These are phyloP conservation scores for Phytophthora gonapodyides DNA, from an alignment of 352 stramenopile species.

Conservation along the genomic window DNA sequence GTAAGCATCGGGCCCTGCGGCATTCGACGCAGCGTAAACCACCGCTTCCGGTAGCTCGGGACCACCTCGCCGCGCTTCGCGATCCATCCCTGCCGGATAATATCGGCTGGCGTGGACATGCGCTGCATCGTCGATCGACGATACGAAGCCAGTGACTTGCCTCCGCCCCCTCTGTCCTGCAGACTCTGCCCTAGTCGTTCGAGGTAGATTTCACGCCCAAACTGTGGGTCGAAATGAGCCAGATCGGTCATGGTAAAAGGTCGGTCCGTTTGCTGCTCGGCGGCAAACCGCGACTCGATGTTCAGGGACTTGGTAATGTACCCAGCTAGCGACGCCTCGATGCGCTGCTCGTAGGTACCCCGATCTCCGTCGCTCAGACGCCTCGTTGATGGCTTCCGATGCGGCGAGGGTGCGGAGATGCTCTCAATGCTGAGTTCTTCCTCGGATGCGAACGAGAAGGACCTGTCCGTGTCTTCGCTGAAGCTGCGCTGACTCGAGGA, in stretches of 20 bases:
- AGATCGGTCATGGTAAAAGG: conserved; percentile 73
- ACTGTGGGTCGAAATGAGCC: conserved; percentile 67
- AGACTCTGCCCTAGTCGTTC: conserved; percentile 65
- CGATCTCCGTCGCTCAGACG: conserved; percentile 52
- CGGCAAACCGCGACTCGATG: conserved; percentile 40
- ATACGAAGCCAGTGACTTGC: conserved; percentile 68
- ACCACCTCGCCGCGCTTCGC: conserved; percentile 80
- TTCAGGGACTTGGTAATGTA: conserved; percentile 57
- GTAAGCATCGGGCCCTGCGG: conserved; percentile 77
- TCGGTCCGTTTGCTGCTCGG: conserved; percentile 33
- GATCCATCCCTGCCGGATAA: conserved; percentile 74
- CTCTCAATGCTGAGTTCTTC: conserved; percentile 45
- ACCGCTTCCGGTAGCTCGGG: conserved; percentile 78
- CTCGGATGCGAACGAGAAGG: conserved; percentile 65
- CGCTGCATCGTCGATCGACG: conserved; percentile 66
- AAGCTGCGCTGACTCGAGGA: conserved; percentile 45
- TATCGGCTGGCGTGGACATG: conserved; percentile 47
- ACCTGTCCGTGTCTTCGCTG: conserved; percentile 73
- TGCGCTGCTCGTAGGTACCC: conserved; percentile 65
- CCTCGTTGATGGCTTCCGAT: conserved; percentile 35
- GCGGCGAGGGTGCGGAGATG: conserved; percentile 32
- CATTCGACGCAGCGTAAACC: conserved; percentile 81
- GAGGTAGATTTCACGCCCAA: conserved; percentile 73
- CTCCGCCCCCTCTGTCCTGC: conserved; percentile 58
- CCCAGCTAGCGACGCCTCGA: conserved; percentile 64